phyloP scores from a whole-genome alignment of 2,329 filamentous ascomycete species.

The Cladosporium sp. region DNA sequence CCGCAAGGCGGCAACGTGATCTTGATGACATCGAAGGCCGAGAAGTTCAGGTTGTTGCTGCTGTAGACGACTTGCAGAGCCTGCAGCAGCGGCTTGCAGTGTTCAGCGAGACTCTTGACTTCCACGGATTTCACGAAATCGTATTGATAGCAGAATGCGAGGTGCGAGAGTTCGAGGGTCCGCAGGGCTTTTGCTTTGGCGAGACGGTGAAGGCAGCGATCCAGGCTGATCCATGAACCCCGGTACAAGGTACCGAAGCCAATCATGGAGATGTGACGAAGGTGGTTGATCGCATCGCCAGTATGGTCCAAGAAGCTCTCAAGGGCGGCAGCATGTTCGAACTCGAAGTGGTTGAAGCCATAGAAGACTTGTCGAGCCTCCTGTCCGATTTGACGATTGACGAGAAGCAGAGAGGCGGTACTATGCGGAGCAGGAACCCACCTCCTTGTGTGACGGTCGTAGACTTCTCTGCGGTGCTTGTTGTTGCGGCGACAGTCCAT shows the following conservation, averaged over 20 bases:
- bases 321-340: not conserved
- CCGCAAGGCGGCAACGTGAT: not conserved
- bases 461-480: not conserved
- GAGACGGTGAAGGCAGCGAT: not conserved
- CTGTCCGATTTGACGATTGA: not conserved
- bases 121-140: not conserved
- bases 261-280: not conserved
- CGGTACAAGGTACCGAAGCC: not conserved
- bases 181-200: not conserved
- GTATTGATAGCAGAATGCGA: not conserved
- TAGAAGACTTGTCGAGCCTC: not conserved
- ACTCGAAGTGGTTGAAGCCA: not conserved
- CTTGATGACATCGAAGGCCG: not conserved
- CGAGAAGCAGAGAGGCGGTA: not conserved
- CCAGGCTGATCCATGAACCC: not conserved
- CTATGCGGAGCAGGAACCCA: slow-evolving; percentile 8
- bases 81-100: not conserved
- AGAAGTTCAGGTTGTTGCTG: not conserved
- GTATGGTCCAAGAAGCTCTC: not conserved
- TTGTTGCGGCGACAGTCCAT: not conserved
- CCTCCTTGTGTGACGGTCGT: not conserved
- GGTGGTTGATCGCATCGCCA: not conserved
- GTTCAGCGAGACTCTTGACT: not conserved
- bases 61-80: not conserved
- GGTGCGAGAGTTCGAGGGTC: not conserved